A percentile compares a stretch with the other conserved stretches of the same genome.
Conservation (phyloP, 495 filamentous ascomycete genomes). For the Aspergillus carlsbadensis region DNA sequence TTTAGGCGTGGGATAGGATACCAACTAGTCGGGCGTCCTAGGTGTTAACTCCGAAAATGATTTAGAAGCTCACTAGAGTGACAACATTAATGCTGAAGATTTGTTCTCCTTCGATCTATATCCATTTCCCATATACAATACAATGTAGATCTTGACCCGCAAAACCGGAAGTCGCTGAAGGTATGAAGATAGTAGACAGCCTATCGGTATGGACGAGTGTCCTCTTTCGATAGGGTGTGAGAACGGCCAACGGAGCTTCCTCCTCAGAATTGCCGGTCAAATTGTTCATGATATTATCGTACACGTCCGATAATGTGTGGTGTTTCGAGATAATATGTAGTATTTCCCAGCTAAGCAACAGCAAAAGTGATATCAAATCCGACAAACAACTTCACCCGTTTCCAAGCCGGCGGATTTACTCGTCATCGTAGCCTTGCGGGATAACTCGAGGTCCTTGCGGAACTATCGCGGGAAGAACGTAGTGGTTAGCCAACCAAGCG, state of each 20-base stretch:
- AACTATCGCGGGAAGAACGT: constrained; percentile 50
- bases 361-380: constrained; percentile 20
- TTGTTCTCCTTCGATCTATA: constrained; percentile 12
- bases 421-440: constrained; percentile 76
- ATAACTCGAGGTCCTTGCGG: constrained; percentile 70
- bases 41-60: background rate
- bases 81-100: background rate
- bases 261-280: background rate
- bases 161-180: background rate
- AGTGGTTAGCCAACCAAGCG: background rate
- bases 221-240: background rate
- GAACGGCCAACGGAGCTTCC: background rate
- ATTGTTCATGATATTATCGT: background rate
- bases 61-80: background rate
- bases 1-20: background rate
- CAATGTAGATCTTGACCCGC: constrained; percentile 13
- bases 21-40: background rate
- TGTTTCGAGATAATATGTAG: background rate
- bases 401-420: constrained; percentile 25
- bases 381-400: constrained; percentile 18
- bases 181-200: constrained; percentile 5
- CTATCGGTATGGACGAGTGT: background rate
- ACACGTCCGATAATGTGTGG: background rate
- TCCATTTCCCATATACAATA: constrained; percentile 21
- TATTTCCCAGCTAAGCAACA: constrained; percentile 23